Evolutionary conservation across 2,329 filamentous ascomycete species (phyloP), one percentile per base, ranked within the genome.

Genomic region (Sclerotinia trifoliorum): DNA sequence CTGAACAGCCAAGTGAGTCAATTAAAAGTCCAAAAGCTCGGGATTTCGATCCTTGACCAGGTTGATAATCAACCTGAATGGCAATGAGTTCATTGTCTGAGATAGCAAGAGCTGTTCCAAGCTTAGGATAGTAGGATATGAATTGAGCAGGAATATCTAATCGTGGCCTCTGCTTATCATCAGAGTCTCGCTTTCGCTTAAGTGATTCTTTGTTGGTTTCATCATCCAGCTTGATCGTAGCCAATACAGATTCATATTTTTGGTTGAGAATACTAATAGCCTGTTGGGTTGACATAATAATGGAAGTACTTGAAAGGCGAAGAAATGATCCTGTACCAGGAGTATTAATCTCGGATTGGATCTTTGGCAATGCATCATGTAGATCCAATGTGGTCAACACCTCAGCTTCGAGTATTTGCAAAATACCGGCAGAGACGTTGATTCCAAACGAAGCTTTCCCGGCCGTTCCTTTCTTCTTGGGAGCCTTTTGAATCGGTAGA

Each of bases 1-100:
- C 80, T 3, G 89, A 90, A 69, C 88, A 88, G 1, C 90, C 89
- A 66, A 94, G 86, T 0, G 90, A 90, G 75, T 94, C 90, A 46
- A 91, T 89, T 35, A 94, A 80, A 10, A 91, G 81, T 11, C 89
- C 88, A 64, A 86, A 84, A 0, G 81, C 80, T 51, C 84, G 84
- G 49, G 84, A 81, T 78, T 86, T 84, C 71, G 82, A 84, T 69
- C 82, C 81, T n/a, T 85, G 81, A 57, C 79, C 80, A 73, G 83
- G 83, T 1, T 86, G 87, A 2, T 85, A 84, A 74, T 90, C 86
- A n/a, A 90, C 80, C 74, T 93, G 90, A 64, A 93, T 82, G 1
- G 87, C 90, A 21, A 92, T 81, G 44, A 94, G 80, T 56, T 86
- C 83, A 55, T 85, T 84, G 44, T 86, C 86, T n/a, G 84, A 79